Conservation (phyloP, 306 rosid species). For the Vicia sativa region DNA sequence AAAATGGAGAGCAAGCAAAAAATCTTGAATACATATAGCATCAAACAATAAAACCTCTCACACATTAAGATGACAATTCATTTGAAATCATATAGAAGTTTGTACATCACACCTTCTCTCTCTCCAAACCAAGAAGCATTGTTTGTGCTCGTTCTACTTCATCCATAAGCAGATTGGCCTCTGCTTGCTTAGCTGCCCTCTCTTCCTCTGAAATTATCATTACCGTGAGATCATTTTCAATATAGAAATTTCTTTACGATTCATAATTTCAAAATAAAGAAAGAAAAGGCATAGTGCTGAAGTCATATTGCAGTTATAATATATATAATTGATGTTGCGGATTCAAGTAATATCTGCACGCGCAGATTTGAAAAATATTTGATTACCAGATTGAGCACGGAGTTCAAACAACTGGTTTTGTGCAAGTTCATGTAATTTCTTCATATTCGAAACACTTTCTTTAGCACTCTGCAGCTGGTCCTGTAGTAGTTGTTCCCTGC, state of each 20-base stretch:
- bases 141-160: slow-evolving; percentile 62
- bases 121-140: slow-evolving; percentile 55
- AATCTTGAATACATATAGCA: neutral
- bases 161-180: slow-evolving; percentile 74
- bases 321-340: slow-evolving; percentile 21
- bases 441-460: slow-evolving; percentile 96
- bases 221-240: slow-evolving; percentile 24
- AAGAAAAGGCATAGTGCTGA: slow-evolving; percentile 26
- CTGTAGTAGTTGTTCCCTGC: slow-evolving; percentile 88
- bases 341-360: slow-evolving; percentile 30
- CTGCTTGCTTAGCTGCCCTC: slow-evolving; percentile 87
- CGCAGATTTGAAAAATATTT: slow-evolving; percentile 33
- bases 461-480: slow-evolving; percentile 89
- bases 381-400: slow-evolving; percentile 91
- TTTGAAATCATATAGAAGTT: slow-evolving; percentile 22
- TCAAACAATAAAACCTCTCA: neutral
- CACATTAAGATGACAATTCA: neutral
- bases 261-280: slow-evolving; percentile 22
- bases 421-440: slow-evolving; percentile 91
- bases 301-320: slow-evolving; percentile 17
- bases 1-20: neutral
- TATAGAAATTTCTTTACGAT: slow-evolving; percentile 10
- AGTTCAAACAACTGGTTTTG: slow-evolving; percentile 94
- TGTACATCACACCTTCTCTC: slow-evolving; percentile 51
- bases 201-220: slow-evolving; percentile 68